A percentile compares a stretch with the other conserved stretches of the same genome.
Conservation (phyloP, 441 rosid species). For the Bocquillonia castaneifolia region DNA sequence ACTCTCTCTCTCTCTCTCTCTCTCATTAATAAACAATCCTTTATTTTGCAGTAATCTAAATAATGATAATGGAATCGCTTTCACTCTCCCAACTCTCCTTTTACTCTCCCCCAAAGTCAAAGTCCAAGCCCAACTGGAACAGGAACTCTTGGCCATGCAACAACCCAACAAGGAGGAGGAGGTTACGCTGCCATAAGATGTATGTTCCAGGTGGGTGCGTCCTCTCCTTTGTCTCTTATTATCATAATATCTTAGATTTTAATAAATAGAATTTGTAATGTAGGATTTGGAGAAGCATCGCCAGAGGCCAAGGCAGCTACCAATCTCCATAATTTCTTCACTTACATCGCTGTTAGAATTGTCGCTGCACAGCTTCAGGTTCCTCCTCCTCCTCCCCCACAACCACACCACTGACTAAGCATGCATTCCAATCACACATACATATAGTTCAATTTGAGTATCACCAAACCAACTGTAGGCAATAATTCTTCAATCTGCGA, state of each 20-base stretch:
- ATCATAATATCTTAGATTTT: background rate
- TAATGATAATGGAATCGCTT: conserved; percentile 39
- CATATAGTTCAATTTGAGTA: too few species aligned
- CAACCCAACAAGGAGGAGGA: conserved; percentile 23
- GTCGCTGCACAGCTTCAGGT: conserved; percentile 85
- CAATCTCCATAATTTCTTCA: conserved; percentile 75
- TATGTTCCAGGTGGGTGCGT: conserved; percentile 68
- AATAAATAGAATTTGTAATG: background rate
- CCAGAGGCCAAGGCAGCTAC: conserved; percentile 76
- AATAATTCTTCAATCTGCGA: too few species aligned
- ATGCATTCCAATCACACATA: too few species aligned
- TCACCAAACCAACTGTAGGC: too few species aligned
- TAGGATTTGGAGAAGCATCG: conserved; percentile 86
- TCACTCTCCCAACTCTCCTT: conserved; percentile 34
- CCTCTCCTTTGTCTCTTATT: background rate
- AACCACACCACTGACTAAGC: too few species aligned
- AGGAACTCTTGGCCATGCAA: conserved; percentile 21
- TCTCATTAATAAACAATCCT: too few species aligned
- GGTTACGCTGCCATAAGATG: conserved; percentile 65
- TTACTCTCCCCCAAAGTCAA: conserved; percentile 20
- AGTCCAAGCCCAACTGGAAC: conserved; percentile 23
- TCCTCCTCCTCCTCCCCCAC: conserved; percentile 9
- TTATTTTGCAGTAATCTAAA: too few species aligned
- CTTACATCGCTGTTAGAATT: conserved; percentile 64
- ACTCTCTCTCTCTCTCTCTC: too few species aligned